A percentile compares a stretch with the other conserved stretches of the same genome.
Conservation (phyloP, 2,329 filamentous ascomycete genomes). For the Ophiosphaerella herpotricha region DNA sequence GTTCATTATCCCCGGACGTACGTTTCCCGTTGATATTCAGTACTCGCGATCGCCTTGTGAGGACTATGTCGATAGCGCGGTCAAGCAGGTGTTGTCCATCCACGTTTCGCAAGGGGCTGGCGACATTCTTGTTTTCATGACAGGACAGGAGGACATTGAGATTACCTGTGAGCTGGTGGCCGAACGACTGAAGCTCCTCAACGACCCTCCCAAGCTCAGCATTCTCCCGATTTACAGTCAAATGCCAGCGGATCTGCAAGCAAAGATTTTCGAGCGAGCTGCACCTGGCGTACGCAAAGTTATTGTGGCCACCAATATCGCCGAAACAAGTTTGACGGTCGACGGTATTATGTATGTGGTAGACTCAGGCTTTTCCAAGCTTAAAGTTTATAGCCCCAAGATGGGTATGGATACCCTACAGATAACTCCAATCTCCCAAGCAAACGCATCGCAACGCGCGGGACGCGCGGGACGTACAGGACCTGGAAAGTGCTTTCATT, state of each 20-base stretch:
- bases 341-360: constrained; percentile 99
- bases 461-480: constrained; percentile 93
- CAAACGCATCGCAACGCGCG: constrained; percentile 90
- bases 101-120: constrained; percentile 92
- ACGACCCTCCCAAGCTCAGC: constrained; percentile 91
- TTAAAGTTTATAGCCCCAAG: constrained; percentile 97
- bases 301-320: constrained; percentile 98
- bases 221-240: constrained; percentile 99
- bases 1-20: constrained; percentile 93
- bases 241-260: constrained; percentile 97
- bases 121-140: constrained; percentile 99
- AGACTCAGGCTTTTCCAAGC: constrained; percentile 91
- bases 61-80: constrained; percentile 95
- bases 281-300: constrained; percentile 91
- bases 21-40: constrained; percentile 96
- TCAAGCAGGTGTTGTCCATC: constrained; percentile 93
- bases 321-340: constrained; percentile 95
- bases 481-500: constrained; percentile 89
- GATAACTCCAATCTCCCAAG: constrained; percentile 96
- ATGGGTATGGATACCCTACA: constrained; percentile 99
- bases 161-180: constrained; percentile 91
- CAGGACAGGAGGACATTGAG: constrained; percentile 97
- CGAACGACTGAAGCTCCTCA: constrained; percentile 83
- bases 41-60: constrained; percentile 94
- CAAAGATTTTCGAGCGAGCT: constrained; percentile 95